These are phyloP conservation scores for Trichosporon faecale DNA, from an alignment of 1,284 basidiomycete species.

Conservation along the genomic window DNA sequence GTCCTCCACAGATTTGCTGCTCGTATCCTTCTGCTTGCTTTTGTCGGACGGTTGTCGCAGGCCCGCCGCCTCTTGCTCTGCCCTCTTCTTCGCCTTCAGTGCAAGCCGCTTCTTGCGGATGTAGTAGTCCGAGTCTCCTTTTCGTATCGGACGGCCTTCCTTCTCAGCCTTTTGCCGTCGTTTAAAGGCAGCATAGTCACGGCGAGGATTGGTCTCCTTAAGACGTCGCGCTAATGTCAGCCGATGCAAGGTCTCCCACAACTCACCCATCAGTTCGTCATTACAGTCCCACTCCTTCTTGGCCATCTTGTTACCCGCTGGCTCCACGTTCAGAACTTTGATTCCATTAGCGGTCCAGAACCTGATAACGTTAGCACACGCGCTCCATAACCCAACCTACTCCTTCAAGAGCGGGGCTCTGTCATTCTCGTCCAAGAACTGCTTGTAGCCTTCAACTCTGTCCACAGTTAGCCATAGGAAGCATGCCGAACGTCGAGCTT, in stretches of 20 bases:
- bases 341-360: constrained; percentile 31
- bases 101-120: constrained; percentile 19
- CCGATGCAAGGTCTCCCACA: background rate
- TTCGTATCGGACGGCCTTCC: constrained; percentile 21
- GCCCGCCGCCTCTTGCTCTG: background rate
- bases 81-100: constrained; percentile 12
- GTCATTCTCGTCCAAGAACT: constrained; percentile 16
- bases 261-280: constrained; percentile 29
- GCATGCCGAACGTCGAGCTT: background rate
- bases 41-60: background rate
- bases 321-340: constrained; percentile 24
- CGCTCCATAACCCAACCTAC: constrained; percentile 14
- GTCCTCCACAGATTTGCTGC: background rate
- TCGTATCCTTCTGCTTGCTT: constrained; percentile 6
- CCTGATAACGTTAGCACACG: constrained; percentile 16
- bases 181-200: constrained; percentile 28
- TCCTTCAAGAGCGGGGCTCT: constrained; percentile 19
- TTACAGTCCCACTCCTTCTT: constrained; percentile 26
- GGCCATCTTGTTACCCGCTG: constrained; percentile 20
- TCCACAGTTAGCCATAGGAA: constrained; percentile 11
- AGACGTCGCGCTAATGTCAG: background rate
- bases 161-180: constrained; percentile 29
- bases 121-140: constrained; percentile 39
- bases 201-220: constrained; percentile 18
- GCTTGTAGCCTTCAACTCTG: constrained; percentile 18